Conservation (phyloP, 441 rosid species). For the Populus tomentosa region DNA sequence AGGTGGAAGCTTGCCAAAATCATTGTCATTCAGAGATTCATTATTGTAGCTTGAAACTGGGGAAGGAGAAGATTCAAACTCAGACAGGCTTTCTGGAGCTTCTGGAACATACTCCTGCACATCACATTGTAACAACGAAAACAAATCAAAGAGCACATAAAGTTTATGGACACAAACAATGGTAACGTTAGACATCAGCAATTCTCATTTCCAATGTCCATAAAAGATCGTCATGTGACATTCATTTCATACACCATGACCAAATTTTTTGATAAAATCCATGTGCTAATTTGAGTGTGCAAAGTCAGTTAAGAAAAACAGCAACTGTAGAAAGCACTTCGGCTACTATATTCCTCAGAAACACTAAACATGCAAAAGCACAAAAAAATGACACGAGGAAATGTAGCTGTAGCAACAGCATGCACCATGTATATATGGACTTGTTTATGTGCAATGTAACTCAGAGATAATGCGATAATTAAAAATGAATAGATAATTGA, state of each 20-base stretch:
- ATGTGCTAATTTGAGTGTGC: background rate
- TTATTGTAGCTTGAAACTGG: slow-evolving; percentile 52
- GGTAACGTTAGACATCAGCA: background rate
- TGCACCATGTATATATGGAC: background rate
- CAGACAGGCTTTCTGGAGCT: slow-evolving; percentile 34
- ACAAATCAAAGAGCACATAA: background rate
- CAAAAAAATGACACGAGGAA: too few species aligned
- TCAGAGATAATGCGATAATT: too few species aligned
- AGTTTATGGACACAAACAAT: background rate
- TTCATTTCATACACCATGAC: background rate
- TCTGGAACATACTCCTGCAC: slow-evolving; percentile 47
- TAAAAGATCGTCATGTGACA: background rate
- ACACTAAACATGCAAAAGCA: background rate
- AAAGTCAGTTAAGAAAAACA: background rate
- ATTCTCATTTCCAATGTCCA: background rate
- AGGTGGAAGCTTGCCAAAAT: slow-evolving; percentile 53
- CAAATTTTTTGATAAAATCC: background rate
- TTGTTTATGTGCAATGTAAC: too few species aligned
- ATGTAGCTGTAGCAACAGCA: background rate
- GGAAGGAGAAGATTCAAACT: slow-evolving; percentile 47
- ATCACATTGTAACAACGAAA: slow-evolving; percentile 2
- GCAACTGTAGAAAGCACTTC: background rate
- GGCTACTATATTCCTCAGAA: background rate
- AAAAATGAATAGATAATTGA: background rate
- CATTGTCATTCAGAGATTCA: slow-evolving; percentile 27